Conservation (phyloP, 1,139 yeast species). For the Oligophagozyma castellii region DNA sequence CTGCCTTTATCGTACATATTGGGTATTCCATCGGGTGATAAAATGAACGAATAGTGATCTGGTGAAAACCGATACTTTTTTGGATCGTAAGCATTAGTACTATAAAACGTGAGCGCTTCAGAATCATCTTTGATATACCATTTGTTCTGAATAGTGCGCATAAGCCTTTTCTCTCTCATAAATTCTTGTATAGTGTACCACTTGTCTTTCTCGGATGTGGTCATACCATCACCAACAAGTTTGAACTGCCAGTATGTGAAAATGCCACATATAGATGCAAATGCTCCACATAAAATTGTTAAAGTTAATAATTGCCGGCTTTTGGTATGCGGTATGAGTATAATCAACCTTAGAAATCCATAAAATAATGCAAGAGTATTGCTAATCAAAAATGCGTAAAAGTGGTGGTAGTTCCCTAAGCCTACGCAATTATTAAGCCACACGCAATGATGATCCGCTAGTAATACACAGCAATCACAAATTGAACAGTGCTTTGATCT, state of each 20-base stretch:
- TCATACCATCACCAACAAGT: conserved; percentile 62
- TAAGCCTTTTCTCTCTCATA: conserved; percentile 34
- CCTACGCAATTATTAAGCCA: conserved; percentile 94
- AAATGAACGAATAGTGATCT: conserved; percentile 7
- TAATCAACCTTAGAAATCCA: conserved; percentile 32
- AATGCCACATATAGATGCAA: conserved; percentile 38
- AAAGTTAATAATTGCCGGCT: conserved; percentile 13
- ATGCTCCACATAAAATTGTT: conserved; percentile 34
- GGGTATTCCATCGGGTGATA: conserved; percentile 9
- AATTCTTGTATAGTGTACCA: conserved; percentile 66
- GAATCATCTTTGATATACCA: conserved; percentile 9
- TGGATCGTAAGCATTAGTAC: conserved; percentile 21
- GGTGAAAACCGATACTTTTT: conserved; percentile 9
- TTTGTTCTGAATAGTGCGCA: conserved; percentile 7
- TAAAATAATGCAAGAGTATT: conserved; percentile 45
- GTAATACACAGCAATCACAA: conserved; percentile 52
- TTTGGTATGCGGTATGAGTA: conserved; percentile 1
- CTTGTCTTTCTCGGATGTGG: conserved; percentile 80
- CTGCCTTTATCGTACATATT: conserved; percentile 18
- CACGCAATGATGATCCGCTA: conserved; percentile 87
- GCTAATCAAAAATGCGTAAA: conserved; percentile 43
- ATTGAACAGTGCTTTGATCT: conserved; percentile 79
- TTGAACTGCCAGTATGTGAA: conserved; percentile 52
- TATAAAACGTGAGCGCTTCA: conserved; percentile 11
- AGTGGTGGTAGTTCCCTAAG: conserved; percentile 57